Evolutionary conservation across 2,329 filamentous ascomycete species (phyloP).

Genomic region (Nemania sp.): DNA sequence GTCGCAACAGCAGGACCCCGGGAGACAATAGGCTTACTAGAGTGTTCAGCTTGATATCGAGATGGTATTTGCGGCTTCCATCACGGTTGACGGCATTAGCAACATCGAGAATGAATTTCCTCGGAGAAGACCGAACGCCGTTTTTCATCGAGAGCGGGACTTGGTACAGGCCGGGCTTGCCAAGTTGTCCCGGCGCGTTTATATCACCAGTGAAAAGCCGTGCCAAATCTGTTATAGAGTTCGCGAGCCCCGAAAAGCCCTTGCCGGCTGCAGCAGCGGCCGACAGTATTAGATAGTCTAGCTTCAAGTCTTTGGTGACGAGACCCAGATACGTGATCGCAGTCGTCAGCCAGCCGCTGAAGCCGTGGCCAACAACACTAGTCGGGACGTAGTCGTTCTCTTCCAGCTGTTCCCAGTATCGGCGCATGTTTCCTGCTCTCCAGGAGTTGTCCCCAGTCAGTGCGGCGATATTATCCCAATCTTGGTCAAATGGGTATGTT

Average conservation of each 20-base stretch:
- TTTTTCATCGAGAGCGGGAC: conserved; percentile 53
- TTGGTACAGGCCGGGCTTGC: conserved; percentile 51
- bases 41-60: conserved; percentile 41
- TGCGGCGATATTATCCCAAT: conserved; percentile 60
- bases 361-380: conserved; percentile 54
- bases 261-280: conserved; percentile 50
- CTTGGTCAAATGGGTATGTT: conserved; percentile 60
- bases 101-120: conserved; percentile 54
- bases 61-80: conserved; percentile 48
- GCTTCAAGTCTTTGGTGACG: conserved; percentile 49
- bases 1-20: not conserved
- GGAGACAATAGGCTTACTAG: not conserved
- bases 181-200: conserved; percentile 42
- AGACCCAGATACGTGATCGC: conserved; percentile 50
- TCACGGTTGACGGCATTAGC: conserved; percentile 51
- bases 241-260: conserved; percentile 32
- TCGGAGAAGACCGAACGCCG: conserved; percentile 49
- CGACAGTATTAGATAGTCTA: conserved; percentile 50
- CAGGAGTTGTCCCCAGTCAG: conserved; percentile 65
- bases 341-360: conserved; percentile 57
- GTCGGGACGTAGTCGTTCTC: conserved; percentile 55
- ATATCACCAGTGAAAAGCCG: conserved; percentile 46
- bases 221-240: conserved; percentile 1
- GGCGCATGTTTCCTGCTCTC: conserved; percentile 61
- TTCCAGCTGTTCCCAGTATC: conserved; percentile 61